Base-by-base conservation (phyloP, 78 protist species). In the Guillardia theta region DNA sequence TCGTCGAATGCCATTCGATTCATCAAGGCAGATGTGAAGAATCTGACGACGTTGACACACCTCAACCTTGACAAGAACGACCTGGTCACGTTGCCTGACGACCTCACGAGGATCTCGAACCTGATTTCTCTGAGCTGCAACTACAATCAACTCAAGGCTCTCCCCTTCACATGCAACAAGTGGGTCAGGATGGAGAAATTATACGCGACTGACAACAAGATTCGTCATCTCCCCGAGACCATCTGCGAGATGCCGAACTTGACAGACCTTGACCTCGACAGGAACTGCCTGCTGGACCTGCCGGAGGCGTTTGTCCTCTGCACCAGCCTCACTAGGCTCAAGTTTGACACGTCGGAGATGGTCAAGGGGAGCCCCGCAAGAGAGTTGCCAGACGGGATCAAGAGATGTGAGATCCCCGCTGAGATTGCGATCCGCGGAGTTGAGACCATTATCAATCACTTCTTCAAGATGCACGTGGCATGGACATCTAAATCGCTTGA, bases 171-270 rank as follows among this genome's bases (percentile, higher is more conserved):
- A 27, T 70, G 83, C 41, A 24, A 24, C 6, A 70, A 43, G 22
- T 70, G 33, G 83, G 36, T 70, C 83, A 70, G 83, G 41, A 12
- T 24, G 27, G 45, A 70, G 83, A 12, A 24, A 70, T 36, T 70
- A 15, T 22, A 22, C 83, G 83, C 83, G 1, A 70, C 83, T 70
- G 83, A 70, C 41, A 70, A 70, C 41, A 36, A 33, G 27, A 70
- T 70, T 6, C 33, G 36, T 15, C 83, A 70, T 12, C n/a, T 70
- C 6, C 83, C 83, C 10, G 83, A 70, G 15, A 10, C 45, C 83
- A 43, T 70, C 45, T 70, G 83, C 83, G 83, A 70, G 6, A 70
- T 70, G 83, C 83, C 83, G 83, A 70, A 70, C 41, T 33, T 70
- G 33, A 70, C 41, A 4, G 41, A 33, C 4, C 41, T 70, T 36